Evolutionary conservation across 2,329 filamentous ascomycete genomes (phyloP).

Genomic region (Aspergillus calidoustus): DNA sequence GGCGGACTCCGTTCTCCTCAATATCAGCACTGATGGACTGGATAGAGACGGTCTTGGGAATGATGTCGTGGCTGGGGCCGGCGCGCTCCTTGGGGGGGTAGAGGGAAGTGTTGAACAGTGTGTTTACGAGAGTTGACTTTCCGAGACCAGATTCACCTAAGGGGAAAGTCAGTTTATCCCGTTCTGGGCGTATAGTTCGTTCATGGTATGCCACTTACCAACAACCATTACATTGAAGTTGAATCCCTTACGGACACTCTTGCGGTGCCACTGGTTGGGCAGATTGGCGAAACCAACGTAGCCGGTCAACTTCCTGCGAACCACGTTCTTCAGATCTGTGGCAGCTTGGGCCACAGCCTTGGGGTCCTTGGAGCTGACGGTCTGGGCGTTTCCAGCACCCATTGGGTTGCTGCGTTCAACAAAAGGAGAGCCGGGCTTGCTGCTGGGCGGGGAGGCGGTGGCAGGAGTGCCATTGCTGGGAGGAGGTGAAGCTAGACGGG

Average conservation of each 20-base stretch:
- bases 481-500: slow-evolving; percentile 37
- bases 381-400: slow-evolving; percentile 59
- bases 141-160: slow-evolving; percentile 97
- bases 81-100: slow-evolving; percentile 99
- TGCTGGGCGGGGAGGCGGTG: slow-evolving; percentile 47
- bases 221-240: slow-evolving; percentile 99
- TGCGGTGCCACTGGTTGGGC: slow-evolving; percentile 99
- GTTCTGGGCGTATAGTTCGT: not conserved
- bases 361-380: slow-evolving; percentile 67
- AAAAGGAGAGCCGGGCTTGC: slow-evolving; percentile 59
- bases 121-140: slow-evolving; percentile 99
- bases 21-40: slow-evolving; percentile 96
- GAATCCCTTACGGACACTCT: slow-evolving; percentile 99
- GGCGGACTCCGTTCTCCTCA: slow-evolving; percentile 96
- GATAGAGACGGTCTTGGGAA: slow-evolving; percentile 96
- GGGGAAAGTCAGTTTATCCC: slow-evolving; percentile 3
- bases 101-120: slow-evolving; percentile 97
- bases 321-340: slow-evolving; percentile 87
- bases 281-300: slow-evolving; percentile 99
- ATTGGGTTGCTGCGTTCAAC: slow-evolving; percentile 64
- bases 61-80: slow-evolving; percentile 94
- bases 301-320: slow-evolving; percentile 95
- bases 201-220: slow-evolving; percentile 66
- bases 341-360: slow-evolving; percentile 61
- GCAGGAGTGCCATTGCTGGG: slow-evolving; percentile 38